Percentiles rank a stretch among this genome's conserved stretches.
These are phyloP conservation scores for Ceratocystis eucalypticola DNA, from an alignment of 2,329 filamentous ascomycete species.

Conservation along the genomic window DNA sequence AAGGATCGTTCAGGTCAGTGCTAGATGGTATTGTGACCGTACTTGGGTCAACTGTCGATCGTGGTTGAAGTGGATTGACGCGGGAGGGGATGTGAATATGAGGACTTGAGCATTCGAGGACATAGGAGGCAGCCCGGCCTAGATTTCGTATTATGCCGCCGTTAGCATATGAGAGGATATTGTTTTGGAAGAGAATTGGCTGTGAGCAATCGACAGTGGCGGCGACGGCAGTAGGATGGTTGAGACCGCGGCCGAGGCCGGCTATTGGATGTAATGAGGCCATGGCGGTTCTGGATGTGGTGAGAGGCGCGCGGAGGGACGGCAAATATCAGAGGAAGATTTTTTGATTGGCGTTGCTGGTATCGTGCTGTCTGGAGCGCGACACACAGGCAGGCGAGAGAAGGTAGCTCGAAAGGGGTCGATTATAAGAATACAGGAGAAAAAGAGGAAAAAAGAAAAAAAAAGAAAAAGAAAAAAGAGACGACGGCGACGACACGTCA, in stretches of 20 bases:
- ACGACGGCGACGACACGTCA: neutral
- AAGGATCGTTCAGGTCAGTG: constrained; percentile 66
- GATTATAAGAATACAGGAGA: neutral
- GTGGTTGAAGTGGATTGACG: constrained; percentile 6
- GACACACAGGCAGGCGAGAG: neutral
- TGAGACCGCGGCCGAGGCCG: neutral
- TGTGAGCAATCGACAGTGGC: constrained; percentile 16
- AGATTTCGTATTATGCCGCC: constrained; percentile 6
- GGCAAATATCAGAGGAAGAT: neutral
- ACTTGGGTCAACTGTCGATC: constrained; percentile 21
- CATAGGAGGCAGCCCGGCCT: constrained; percentile 10
- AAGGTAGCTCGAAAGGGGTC: neutral
- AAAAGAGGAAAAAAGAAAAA: neutral
- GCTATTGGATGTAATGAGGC: constrained; percentile 9
- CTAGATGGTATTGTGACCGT: constrained; percentile 28
- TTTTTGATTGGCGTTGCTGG: too few relatives aligned
- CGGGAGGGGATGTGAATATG: constrained; percentile 5
- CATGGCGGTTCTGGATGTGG: constrained; percentile 1
- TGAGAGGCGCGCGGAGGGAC: neutral
- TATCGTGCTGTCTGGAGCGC: neutral
- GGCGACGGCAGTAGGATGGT: neutral
- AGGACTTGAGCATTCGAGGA: constrained; percentile 7
- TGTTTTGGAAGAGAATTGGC: constrained; percentile 12
- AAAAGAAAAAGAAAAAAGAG: neutral
- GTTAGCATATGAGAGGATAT: constrained; percentile 16